These are phyloP conservation scores for Moniliophthora roreri DNA, from an alignment of 1,284 basidiomycete genomes.

Conservation along the genomic window DNA sequence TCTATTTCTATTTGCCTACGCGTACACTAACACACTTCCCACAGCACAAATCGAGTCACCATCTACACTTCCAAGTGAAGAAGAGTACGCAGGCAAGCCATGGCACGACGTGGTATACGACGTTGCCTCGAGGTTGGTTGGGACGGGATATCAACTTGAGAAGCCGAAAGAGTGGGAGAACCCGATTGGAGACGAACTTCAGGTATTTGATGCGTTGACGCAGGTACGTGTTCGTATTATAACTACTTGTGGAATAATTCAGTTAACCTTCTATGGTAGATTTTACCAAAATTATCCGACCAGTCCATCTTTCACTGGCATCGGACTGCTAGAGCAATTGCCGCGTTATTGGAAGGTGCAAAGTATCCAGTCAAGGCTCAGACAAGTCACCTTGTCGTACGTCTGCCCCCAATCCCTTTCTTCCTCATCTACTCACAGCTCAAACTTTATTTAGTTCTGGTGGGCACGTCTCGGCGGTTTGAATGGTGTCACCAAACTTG, in stretches of 20 bases:
- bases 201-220: conserved; percentile 15
- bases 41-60: too few relatives aligned
- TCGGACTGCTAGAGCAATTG: conserved; percentile 12
- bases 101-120: too few relatives aligned
- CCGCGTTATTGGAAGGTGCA: conserved; percentile 16
- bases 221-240: conserved; percentile 4
- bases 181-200: conserved; percentile 3
- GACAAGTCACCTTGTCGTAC: conserved; percentile 16
- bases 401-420: too few relatives aligned
- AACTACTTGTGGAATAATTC: too few relatives aligned
- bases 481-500: conserved; percentile 14
- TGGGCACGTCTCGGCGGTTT: conserved; percentile 21
- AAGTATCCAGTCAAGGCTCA: conserved; percentile 19
- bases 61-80: too few relatives aligned
- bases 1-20: too few relatives aligned
- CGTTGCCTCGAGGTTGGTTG: too few relatives aligned
- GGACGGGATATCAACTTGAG: too few relatives aligned
- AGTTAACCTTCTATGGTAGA: conserved; percentile 2
- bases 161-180: too few relatives aligned
- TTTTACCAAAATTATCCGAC: conserved; percentile 15
- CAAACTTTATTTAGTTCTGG: conserved; percentile 13
- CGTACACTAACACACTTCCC: too few relatives aligned
- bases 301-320: conserved; percentile 18
- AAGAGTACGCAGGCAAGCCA: too few relatives aligned
- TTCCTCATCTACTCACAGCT: neutral